Evolutionary conservation across 805 yeast species (phyloP).

Genomic region (Saturnispora gosingensis): DNA sequence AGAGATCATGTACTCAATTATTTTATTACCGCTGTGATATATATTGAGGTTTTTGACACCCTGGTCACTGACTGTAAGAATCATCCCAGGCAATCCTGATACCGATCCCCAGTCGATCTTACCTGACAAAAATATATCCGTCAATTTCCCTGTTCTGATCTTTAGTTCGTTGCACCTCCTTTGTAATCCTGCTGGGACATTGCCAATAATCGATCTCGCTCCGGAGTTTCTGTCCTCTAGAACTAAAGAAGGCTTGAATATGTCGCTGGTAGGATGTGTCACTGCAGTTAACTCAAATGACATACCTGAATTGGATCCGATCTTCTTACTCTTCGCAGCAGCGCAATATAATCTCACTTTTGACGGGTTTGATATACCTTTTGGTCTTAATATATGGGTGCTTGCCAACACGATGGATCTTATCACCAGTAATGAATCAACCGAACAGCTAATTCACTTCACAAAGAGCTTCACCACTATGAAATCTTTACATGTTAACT

Average conservation of each 20-base stretch:
- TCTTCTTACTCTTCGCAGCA: neutral
- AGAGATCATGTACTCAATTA: slow-evolving; percentile 49
- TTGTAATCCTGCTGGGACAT: slow-evolving; percentile 80
- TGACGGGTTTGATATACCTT: too few species aligned
- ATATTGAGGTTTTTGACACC: slow-evolving; percentile 52
- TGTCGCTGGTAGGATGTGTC: slow-evolving; percentile 55
- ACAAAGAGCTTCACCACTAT: neutral
- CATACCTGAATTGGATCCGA: slow-evolving; percentile 16
- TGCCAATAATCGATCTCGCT: slow-evolving; percentile 60
- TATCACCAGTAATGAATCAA: neutral
- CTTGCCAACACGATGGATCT: neutral
- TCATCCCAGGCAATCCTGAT: slow-evolving; percentile 89
- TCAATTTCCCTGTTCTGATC: slow-evolving; percentile 46
- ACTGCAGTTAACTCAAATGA: slow-evolving; percentile 43
- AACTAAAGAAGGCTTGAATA: slow-evolving; percentile 46
- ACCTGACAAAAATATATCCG: slow-evolving; percentile 72
- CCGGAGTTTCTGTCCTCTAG: slow-evolving; percentile 43
- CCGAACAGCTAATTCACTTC: neutral
- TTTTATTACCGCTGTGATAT: slow-evolving; percentile 37
- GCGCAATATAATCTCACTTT: neutral
- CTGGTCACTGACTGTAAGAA: slow-evolving; percentile 74
- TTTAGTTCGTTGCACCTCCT: slow-evolving; percentile 57
- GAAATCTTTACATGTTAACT: neutral
- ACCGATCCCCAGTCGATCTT: slow-evolving; percentile 64
- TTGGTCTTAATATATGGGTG: neutral